Percentiles rank a stretch among this genome's conserved stretches.
phyloP scores from a whole-genome alignment of 768 basidiomycete species.

The Auricularia heimuer region DNA sequence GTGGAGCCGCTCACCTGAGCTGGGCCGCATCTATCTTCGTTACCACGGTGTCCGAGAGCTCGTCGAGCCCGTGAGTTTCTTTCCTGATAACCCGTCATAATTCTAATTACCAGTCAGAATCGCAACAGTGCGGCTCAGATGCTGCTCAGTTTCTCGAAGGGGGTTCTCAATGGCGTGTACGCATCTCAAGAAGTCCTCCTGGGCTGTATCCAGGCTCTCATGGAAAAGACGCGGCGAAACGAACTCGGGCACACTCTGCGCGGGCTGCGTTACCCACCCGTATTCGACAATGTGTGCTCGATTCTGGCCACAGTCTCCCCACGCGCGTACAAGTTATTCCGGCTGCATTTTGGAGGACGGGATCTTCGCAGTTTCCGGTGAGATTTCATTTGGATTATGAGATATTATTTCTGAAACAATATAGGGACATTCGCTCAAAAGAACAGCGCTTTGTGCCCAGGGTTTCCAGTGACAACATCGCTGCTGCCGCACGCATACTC shows the following conservation, averaged over 20 bases:
- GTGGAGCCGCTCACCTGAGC: conserved; percentile 7
- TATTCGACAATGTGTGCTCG: conserved; percentile 12
- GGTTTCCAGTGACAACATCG: too few relatives aligned
- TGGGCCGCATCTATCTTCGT: conserved; percentile 10
- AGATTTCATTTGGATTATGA: neutral
- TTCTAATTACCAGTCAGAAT: neutral
- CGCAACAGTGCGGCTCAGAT: neutral
- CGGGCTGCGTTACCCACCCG: conserved; percentile 12
- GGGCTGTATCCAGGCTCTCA: conserved; percentile 14
- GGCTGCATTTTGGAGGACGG: conserved; percentile 13
- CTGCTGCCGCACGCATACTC: neutral
- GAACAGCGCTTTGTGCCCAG: too few relatives aligned
- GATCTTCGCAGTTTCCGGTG: conserved; percentile 11
- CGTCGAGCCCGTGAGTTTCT: conserved; percentile 10
- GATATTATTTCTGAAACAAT: too few relatives aligned
- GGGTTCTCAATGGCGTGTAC: conserved; percentile 12
- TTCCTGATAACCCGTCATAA: neutral
- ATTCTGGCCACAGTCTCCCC: conserved; percentile 11
- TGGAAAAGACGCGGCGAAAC: conserved; percentile 8
- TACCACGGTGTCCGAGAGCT: conserved; percentile 12
- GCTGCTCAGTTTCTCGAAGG: conserved; percentile 12
- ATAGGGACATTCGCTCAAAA: too few relatives aligned
- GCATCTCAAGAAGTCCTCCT: conserved; percentile 10
- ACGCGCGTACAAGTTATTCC: conserved; percentile 11
- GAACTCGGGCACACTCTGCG: conserved; percentile 8